phyloP scores from a whole-genome alignment of 1,139 yeast genomes.

The Pneumocystis sp. region DNA sequence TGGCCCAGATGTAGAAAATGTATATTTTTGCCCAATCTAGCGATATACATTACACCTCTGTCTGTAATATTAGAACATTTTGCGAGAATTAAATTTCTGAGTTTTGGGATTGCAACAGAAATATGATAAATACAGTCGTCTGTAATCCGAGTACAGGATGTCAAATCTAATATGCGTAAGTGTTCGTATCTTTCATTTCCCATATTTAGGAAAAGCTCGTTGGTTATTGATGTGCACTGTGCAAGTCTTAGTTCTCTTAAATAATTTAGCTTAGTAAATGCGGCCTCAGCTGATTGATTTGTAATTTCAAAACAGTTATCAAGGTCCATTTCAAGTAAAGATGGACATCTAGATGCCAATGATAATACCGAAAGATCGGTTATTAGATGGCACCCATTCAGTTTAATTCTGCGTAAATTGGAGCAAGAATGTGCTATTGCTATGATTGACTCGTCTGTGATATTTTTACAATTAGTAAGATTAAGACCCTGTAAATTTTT shows the following conservation, averaged over 20 bases:
- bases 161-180: constrained; percentile 67
- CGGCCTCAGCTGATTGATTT: constrained; percentile 42
- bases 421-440: constrained; percentile 50
- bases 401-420: constrained; percentile 62
- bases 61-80: constrained; percentile 85
- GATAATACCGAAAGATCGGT: constrained; percentile 52
- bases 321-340: constrained; percentile 77
- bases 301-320: constrained; percentile 68
- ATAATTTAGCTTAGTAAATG: constrained; percentile 52
- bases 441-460: constrained; percentile 53
- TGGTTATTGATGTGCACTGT: constrained; percentile 28
- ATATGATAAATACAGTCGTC: constrained; percentile 64
- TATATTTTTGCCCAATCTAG: constrained; percentile 62
- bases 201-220: constrained; percentile 35
- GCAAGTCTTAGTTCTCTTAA: constrained; percentile 64
- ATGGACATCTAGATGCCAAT: constrained; percentile 55
- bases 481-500: constrained; percentile 74
- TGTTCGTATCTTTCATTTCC: constrained; percentile 30
- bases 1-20: constrained; percentile 91
- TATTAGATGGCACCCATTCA: constrained; percentile 55
- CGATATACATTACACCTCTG: constrained; percentile 54
- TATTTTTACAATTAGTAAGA: constrained; percentile 66
- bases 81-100: constrained; percentile 75
- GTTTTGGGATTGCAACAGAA: constrained; percentile 63
- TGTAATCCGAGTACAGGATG: constrained; percentile 69